phyloP scores from a whole-genome alignment of 2,329 filamentous ascomycete genomes.

The Colletotrichum sp. region DNA sequence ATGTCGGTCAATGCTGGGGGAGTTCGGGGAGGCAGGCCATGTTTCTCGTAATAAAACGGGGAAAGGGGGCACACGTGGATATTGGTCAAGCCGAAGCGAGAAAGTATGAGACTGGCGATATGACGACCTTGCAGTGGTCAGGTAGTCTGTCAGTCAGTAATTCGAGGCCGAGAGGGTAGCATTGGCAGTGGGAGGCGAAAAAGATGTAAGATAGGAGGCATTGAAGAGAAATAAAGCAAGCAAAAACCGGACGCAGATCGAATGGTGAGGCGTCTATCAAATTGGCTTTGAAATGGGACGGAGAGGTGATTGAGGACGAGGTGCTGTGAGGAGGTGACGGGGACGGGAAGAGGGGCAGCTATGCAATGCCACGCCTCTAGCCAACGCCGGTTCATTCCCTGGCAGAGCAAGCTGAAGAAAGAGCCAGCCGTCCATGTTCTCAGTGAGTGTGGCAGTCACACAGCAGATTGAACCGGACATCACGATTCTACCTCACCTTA shows the following conservation, averaged over 20 bases:
- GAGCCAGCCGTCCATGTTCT: neutral
- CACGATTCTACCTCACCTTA: neutral
- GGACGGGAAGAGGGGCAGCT: neutral
- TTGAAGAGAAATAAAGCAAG: neutral
- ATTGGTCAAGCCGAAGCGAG: neutral
- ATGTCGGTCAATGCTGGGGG: neutral
- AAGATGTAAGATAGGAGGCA: neutral
- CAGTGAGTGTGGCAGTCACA: neutral
- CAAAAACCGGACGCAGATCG: neutral
- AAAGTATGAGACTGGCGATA: neutral
- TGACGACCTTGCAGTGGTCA: neutral
- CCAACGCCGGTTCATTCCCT: neutral
- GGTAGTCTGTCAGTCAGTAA: neutral
- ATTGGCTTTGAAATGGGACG: neutral
- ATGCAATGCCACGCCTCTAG: neutral
- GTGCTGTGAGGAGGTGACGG: neutral
- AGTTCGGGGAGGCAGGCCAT: neutral
- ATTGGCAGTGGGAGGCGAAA: neutral
- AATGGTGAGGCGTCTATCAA: neutral
- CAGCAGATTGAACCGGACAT: neutral
- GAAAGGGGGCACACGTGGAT: constrained; percentile 6
- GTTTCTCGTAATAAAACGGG: constrained; percentile 12
- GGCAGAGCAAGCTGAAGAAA: neutral
- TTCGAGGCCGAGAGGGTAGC: neutral
- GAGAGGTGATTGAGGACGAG: neutral